Percentiles rank a stretch among this genome's conserved stretches.
phyloP scores from a whole-genome alignment of 139 green algal species.

The Tetraselmis striata region DNA sequence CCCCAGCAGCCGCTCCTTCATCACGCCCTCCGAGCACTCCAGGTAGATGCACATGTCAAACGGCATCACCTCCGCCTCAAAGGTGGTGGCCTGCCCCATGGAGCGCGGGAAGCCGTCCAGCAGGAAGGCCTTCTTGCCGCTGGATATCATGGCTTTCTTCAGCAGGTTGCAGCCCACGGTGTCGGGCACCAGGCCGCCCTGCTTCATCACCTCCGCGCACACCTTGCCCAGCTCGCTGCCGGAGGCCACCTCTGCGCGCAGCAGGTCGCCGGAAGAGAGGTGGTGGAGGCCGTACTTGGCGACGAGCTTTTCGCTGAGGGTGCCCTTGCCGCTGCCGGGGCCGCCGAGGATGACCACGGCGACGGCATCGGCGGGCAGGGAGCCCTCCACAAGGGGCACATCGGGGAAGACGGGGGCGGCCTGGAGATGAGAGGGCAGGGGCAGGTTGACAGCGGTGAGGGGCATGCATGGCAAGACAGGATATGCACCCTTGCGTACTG shows the following conservation, averaged over 20 bases:
- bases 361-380: constrained; percentile 8
- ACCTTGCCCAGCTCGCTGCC: constrained; percentile 48
- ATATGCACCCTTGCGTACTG: no score
- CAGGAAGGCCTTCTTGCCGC: constrained; percentile 26
- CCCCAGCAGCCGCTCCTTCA: constrained; percentile 41
- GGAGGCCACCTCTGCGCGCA: constrained; percentile 62
- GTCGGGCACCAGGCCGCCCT: constrained; percentile 73
- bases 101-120: constrained; percentile 36
- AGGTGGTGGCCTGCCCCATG: constrained; percentile 26
- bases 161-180: constrained; percentile 35
- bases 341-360: constrained; percentile 70
- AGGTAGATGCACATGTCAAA: constrained; percentile 9
- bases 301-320: constrained; percentile 73
- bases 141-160: constrained; percentile 30
- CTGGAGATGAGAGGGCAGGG: neutral
- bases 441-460: no score
- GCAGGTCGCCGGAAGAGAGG: constrained; percentile 62
- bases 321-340: constrained; percentile 84
- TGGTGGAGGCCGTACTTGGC: constrained; percentile 53
- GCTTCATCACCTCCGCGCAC: constrained; percentile 70
- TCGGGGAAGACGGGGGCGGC: neutral
- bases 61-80: constrained; percentile 21
- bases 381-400: neutral
- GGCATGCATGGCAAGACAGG: no score
- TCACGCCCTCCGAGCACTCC: constrained; percentile 27